Conservation (phyloP, 2,329 filamentous ascomycete species). For the Mycosphaerella arachidis region DNA sequence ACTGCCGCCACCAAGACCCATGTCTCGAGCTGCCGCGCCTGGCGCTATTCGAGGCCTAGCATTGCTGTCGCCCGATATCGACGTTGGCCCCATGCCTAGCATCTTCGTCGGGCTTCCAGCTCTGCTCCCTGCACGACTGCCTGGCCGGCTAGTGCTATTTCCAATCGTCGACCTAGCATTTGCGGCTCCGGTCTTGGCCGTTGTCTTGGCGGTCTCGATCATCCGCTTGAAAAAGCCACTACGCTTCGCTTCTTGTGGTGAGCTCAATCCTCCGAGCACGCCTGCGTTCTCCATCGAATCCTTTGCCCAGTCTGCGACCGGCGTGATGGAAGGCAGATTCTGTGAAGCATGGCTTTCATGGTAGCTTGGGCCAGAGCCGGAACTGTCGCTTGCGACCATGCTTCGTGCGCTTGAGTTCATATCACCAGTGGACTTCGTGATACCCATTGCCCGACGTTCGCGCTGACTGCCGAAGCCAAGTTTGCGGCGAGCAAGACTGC, state of each 20-base stretch:
- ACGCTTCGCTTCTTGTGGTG: constrained; percentile 70
- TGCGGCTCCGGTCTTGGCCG: constrained; percentile 65
- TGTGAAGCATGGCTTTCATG: constrained; percentile 76
- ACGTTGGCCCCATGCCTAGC: constrained; percentile 43
- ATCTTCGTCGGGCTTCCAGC: constrained; percentile 46
- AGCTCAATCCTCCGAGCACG: constrained; percentile 70
- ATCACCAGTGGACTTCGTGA: constrained; percentile 25
- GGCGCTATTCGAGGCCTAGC: constrained; percentile 26
- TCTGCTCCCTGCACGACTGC: constrained; percentile 36
- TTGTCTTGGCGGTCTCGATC: constrained; percentile 88
- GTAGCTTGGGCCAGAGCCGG: constrained; percentile 50
- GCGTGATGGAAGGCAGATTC: constrained; percentile 53
- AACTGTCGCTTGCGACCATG: constrained; percentile 54
- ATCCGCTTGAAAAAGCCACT: constrained; percentile 94
- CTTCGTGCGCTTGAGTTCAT: constrained; percentile 30
- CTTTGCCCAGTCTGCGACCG: constrained; percentile 59
- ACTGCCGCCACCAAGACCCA: constrained; percentile 60
- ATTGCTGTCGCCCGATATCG: constrained; percentile 50
- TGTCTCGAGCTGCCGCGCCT: constrained; percentile 56
- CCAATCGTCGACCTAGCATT: constrained; percentile 82
- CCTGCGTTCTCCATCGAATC: constrained; percentile 61
- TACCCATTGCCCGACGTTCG: constrained; percentile 21
- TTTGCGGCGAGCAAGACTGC: constrained; percentile 79
- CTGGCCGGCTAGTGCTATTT: constrained; percentile 37
- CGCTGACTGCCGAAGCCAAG: constrained; percentile 42